phyloP scores from a whole-genome alignment of 2,329 filamentous ascomycete genomes.

The Zymoseptoria crescenta region DNA sequence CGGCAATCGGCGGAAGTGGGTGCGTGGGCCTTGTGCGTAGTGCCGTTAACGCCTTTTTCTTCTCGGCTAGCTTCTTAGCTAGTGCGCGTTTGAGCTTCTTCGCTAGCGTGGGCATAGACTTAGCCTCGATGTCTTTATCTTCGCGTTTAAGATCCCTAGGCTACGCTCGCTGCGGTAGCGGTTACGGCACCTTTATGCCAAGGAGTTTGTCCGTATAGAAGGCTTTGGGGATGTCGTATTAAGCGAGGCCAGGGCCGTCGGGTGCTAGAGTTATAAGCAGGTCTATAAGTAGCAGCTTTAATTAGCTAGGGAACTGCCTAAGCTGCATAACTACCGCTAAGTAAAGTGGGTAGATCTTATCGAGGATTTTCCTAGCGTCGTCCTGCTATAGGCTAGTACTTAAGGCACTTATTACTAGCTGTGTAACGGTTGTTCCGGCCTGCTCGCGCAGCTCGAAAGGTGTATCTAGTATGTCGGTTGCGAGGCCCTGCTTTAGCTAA shows the following conservation, averaged over 20 bases:
- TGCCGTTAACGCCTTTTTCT: too few relatives aligned
- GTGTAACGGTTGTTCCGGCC: neutral
- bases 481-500: neutral
- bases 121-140: too few relatives aligned
- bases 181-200: neutral
- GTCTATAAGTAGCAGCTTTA: neutral
- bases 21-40: too few relatives aligned
- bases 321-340: neutral
- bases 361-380: neutral
- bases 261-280: neutral
- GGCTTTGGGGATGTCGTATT: neutral
- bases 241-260: neutral
- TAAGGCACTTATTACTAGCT: neutral
- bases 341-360: neutral
- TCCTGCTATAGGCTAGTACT: neutral
- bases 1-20: too few relatives aligned
- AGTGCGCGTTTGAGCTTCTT: too few relatives aligned
- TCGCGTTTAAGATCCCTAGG: too few relatives aligned
- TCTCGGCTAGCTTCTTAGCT: too few relatives aligned
- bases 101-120: neutral
- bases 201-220: neutral
- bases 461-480: neutral
- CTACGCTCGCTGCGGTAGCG: neutral
- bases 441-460: neutral
- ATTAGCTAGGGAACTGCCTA: neutral